Evolutionary conservation across 2,329 filamentous ascomycete species (phyloP).

Genomic region (Sporothrix brunneoviolacea): DNA sequence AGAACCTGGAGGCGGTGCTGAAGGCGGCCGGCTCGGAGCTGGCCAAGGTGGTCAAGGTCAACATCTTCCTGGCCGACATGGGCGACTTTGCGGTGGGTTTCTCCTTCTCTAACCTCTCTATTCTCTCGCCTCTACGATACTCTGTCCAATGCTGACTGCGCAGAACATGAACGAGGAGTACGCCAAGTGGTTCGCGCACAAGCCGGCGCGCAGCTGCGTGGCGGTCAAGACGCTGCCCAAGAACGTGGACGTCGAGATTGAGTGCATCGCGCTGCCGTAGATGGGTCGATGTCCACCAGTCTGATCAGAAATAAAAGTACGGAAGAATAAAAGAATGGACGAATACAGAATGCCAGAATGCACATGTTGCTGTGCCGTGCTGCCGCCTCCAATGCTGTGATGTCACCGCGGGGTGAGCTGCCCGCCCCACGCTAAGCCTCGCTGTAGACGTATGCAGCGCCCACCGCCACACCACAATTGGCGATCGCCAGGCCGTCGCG

Average conservation of each 20-base stretch:
- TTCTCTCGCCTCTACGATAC: background rate
- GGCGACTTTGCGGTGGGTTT: conserved; percentile 62
- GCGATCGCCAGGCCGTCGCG: too few relatives aligned
- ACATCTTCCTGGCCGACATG: conserved; percentile 91
- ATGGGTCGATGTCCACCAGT: too few relatives aligned
- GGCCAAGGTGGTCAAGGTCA: conserved; percentile 80
- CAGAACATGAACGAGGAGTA: conserved; percentile 79
- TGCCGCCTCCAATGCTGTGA: background rate
- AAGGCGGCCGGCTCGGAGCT: conserved; percentile 73
- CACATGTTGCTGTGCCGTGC: too few relatives aligned
- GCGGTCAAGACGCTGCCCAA: conserved; percentile 85
- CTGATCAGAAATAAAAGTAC: too few relatives aligned
- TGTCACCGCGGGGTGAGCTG: conserved; percentile 4
- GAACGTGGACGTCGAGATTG: conserved; percentile 82
- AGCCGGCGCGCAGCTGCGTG: conserved; percentile 83
- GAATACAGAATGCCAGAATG: too few relatives aligned
- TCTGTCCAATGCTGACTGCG: background rate
- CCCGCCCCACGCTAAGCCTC: too few relatives aligned
- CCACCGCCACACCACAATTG: too few relatives aligned
- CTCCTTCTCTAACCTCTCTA: background rate
- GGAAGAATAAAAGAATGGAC: too few relatives aligned
- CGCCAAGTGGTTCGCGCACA: conserved; percentile 74
- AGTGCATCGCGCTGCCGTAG: conserved; percentile 70
- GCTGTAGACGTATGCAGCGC: too few relatives aligned
- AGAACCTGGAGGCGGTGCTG: conserved; percentile 80